Evolutionary conservation across 1,284 basidiomycete species (phyloP).

Genomic region (Cryptococcus hybrid): DNA sequence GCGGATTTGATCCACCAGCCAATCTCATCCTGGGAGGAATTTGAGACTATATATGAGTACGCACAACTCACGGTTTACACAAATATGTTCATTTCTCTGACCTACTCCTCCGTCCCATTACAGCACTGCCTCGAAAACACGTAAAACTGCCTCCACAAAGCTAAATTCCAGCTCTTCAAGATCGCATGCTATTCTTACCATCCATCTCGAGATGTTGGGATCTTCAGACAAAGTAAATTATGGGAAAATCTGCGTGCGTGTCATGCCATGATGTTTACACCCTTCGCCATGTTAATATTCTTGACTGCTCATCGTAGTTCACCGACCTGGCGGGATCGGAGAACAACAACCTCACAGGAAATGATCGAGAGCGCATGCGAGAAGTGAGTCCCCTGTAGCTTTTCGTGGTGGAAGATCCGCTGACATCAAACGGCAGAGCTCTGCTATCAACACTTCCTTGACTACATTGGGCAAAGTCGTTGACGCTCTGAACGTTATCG

Average conservation of each 20-base stretch:
- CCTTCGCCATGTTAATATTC: neutral
- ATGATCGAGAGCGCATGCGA: constrained; percentile 71
- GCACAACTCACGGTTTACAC: constrained; percentile 27
- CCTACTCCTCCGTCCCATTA: neutral
- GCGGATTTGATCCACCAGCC: constrained; percentile 61
- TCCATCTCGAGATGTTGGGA: constrained; percentile 60
- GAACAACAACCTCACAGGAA: constrained; percentile 83
- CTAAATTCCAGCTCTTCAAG: constrained; percentile 75
- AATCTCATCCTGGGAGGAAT: constrained; percentile 60
- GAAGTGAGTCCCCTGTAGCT: constrained; percentile 22
- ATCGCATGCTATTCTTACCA: constrained; percentile 75
- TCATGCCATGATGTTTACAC: neutral
- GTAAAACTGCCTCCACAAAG: constrained; percentile 78
- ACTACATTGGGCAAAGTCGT: constrained; percentile 80
- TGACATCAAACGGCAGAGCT: constrained; percentile 55
- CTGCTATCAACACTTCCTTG: constrained; percentile 80
- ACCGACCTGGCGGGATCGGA: constrained; percentile 84
- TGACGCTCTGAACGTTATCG: constrained; percentile 71
- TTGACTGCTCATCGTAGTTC: constrained; percentile 43
- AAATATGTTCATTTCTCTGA: neutral
- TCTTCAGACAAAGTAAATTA: constrained; percentile 52
- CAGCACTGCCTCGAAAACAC: constrained; percentile 65
- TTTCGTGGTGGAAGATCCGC: neutral
- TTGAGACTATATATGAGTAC: constrained; percentile 64
- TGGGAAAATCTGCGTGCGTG: constrained; percentile 65